Evolutionary conservation across 176 grass and related monocot genomes (phyloP), one percentile per base, ranked within the genome.

Genomic region (Aechmea fasciata): DNA sequence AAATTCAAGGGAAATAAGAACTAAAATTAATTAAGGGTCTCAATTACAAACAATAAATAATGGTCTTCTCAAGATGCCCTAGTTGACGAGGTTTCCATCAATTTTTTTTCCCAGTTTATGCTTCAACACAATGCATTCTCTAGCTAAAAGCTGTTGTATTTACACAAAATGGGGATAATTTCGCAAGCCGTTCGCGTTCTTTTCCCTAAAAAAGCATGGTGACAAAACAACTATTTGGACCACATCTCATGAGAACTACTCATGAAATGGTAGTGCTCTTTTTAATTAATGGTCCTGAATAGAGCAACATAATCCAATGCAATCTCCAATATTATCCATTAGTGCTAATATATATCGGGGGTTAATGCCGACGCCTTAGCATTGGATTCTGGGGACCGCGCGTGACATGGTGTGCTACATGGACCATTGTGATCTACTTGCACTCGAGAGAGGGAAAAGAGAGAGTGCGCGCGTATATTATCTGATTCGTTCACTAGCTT

Each of bases 371-470:
- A 63, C 15, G 11, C 11, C 50, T 47, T 19, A 25, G 50, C 62
- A 81, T 75, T 67, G 29, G 78, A 81, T 74, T 69, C 71, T 14
- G 29, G 48, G 77, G 77, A 73, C 77, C 77, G 71, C 77, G 65
- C 77, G 71, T 69, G 65, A 53, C 28, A 51, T 41, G 33, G 33
- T 41, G 33, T 41, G 33, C 5, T 41, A 5, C 33, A 41, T 41
- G 28, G 57, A 41, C 59, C 51, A 10, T 13, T 63, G 41, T 62
- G 68, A 79, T 79, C 48, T 14, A 13, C 69, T 70, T 78, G 41
- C 52, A 78, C 67, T 69, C 76, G 49, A 71, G 76, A 13, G 76
- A 41, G 33, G 7, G 6, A 41, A 41, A 7, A 41, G 33, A 41
- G 33, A 41, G 33, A 26, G 25, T 26, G 25, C 62, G 62, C 2